Evolutionary conservation across 163 green algal genomes (phyloP).

Genomic region (Volvox carteri): DNA sequence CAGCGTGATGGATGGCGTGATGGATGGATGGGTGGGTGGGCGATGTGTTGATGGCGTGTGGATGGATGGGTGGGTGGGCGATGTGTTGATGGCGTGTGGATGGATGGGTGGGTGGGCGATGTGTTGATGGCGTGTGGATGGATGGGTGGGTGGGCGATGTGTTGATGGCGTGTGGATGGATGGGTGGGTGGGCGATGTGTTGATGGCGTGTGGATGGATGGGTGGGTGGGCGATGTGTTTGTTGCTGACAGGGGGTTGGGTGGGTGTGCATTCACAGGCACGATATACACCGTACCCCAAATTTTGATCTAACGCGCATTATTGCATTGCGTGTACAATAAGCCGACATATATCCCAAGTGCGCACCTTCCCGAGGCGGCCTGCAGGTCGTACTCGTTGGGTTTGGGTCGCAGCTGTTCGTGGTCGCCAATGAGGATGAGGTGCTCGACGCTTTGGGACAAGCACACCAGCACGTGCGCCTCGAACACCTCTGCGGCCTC

Average conservation of each 20-base stretch:
- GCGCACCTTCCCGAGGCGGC: conserved; percentile 51
- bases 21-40: conserved; percentile 3
- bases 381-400: conserved; percentile 79
- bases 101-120: background rate
- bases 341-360: too few relatives aligned
- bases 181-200: background rate
- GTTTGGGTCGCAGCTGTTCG: conserved; percentile 85
- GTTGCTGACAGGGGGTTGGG: too few relatives aligned
- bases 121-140: too few relatives aligned
- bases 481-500: conserved; percentile 90
- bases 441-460: conserved; percentile 76
- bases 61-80: background rate
- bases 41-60: too few relatives aligned
- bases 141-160: too few relatives aligned
- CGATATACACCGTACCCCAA: too few relatives aligned
- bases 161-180: background rate
- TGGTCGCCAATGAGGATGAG: conserved; percentile 91
- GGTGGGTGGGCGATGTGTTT: background rate
- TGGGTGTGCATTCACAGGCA: too few relatives aligned
- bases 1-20: background rate
- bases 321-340: too few relatives aligned
- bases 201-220: background rate
- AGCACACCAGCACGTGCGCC: conserved; percentile 80
- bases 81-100: background rate
- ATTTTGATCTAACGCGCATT: too few relatives aligned